A percentile compares a stretch with the other conserved stretches of the same genome.
Conservation (phyloP, 768 basidiomycete genomes). For the Pleurotus djamor region DNA sequence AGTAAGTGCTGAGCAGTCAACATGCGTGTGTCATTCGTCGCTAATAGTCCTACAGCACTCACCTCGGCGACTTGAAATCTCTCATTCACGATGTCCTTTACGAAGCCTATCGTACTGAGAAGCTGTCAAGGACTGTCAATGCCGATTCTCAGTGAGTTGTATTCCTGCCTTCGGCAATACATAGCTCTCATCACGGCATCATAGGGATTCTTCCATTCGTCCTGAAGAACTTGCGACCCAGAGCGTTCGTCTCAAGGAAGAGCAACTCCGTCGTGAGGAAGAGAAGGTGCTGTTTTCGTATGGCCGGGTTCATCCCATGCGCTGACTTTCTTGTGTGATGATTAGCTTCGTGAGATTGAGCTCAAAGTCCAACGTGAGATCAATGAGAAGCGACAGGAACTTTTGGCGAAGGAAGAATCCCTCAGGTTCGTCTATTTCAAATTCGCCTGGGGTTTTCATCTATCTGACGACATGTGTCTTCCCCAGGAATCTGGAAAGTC, state of each 20-base stretch:
- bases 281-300: slow-evolving; percentile 65
- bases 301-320: background rate
- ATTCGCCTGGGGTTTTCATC: background rate
- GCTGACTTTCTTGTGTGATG: slow-evolving; percentile 2
- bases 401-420: slow-evolving; percentile 95
- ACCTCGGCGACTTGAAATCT: slow-evolving; percentile 92
- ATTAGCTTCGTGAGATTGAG: slow-evolving; percentile 92
- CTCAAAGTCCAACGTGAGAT: slow-evolving; percentile 98
- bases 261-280: slow-evolving; percentile 95
- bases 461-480: background rate
- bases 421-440: slow-evolving; percentile 54
- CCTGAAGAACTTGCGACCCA: slow-evolving; percentile 98
- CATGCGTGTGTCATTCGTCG: background rate
- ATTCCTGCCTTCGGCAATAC: slow-evolving; percentile 4
- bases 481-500: slow-evolving; percentile 81
- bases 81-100: slow-evolving; percentile 93
- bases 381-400: slow-evolving; percentile 94
- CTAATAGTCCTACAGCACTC: slow-evolving; percentile 57
- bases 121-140: slow-evolving; percentile 88
- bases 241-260: slow-evolving; percentile 97
- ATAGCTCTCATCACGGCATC: slow-evolving; percentile 19
- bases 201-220: slow-evolving; percentile 83
- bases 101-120: slow-evolving; percentile 98
- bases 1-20: slow-evolving; percentile 42
- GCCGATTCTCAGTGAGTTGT: slow-evolving; percentile 65